Percentiles rank a stretch among this genome's conserved stretches.
These are phyloP conservation scores for Amanita fuliginea DNA, from an alignment of 768 basidiomycete genomes.

Conservation along the genomic window DNA sequence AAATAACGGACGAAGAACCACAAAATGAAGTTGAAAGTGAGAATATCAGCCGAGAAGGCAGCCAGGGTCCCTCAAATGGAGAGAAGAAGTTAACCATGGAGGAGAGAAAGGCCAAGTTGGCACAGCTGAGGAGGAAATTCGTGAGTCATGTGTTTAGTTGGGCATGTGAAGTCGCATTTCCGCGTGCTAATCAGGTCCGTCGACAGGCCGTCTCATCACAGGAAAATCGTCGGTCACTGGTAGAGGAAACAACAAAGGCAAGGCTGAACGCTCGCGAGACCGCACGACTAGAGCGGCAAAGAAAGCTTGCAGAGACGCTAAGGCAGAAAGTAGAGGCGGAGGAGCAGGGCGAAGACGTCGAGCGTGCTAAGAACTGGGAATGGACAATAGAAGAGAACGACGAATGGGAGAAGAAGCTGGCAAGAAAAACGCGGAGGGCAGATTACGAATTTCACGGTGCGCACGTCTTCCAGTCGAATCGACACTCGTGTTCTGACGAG, in stretches of 20 bases:
- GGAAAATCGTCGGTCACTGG: constrained; percentile 77
- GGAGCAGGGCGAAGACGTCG: constrained; percentile 85
- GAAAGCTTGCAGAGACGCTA: constrained; percentile 80
- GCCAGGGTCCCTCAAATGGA: neutral
- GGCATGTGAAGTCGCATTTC: constrained; percentile 2
- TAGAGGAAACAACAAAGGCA: constrained; percentile 74
- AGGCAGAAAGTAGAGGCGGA: constrained; percentile 81
- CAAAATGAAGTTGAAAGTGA: neutral
- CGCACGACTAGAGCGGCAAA: constrained; percentile 79
- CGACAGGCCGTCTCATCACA: constrained; percentile 60
- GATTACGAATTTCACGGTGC: constrained; percentile 89
- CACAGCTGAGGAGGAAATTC: constrained; percentile 67
- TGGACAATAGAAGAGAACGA: constrained; percentile 95
- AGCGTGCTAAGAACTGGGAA: constrained; percentile 89
- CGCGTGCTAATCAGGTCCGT: neutral
- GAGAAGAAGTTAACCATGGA: constrained; percentile 40
- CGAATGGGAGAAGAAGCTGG: constrained; percentile 87
- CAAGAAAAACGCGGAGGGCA: constrained; percentile 71
- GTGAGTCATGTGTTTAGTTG: constrained; percentile 34
- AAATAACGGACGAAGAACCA: constrained; percentile 10
- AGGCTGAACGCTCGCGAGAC: constrained; percentile 73
- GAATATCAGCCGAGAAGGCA: neutral
- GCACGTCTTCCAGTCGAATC: constrained; percentile 15
- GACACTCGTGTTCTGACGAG: neutral
- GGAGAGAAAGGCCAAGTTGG: constrained; percentile 69